These are phyloP conservation scores for Pseudocercospora vitis DNA, from an alignment of 2,329 filamentous ascomycete genomes.

Conservation along the genomic window DNA sequence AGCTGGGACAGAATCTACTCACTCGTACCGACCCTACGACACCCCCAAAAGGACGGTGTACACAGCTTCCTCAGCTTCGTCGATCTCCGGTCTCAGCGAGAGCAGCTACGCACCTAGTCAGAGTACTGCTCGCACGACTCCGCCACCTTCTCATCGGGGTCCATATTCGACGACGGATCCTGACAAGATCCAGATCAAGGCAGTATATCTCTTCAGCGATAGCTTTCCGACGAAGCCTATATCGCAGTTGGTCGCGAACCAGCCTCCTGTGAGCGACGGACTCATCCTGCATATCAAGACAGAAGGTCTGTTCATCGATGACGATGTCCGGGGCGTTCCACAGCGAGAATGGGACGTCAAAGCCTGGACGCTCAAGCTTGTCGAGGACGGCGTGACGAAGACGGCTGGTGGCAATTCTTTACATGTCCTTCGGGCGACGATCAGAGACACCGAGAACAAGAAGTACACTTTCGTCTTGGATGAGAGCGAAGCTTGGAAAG, in stretches of 20 bases:
- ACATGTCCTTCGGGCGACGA: constrained; percentile 58
- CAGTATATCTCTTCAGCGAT: constrained; percentile 90
- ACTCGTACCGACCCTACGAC: constrained; percentile 38
- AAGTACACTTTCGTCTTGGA: constrained; percentile 62
- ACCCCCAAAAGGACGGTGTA: constrained; percentile 49
- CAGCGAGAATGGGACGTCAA: constrained; percentile 99
- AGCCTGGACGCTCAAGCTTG: constrained; percentile 90
- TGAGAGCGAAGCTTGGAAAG: constrained; percentile 62
- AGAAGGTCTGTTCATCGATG: constrained; percentile 94
- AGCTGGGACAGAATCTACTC: constrained; percentile 62
- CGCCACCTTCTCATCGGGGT: constrained; percentile 71
- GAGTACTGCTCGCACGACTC: constrained; percentile 79
- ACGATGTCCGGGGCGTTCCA: constrained; percentile 86
- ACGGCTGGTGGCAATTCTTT: constrained; percentile 41
- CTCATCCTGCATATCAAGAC: constrained; percentile 89
- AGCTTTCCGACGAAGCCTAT: constrained; percentile 83
- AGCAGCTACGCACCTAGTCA: constrained; percentile 83
- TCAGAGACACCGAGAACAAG: constrained; percentile 61
- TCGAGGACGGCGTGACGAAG: constrained; percentile 62
- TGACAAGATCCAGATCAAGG: constrained; percentile 93
- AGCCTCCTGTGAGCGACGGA: constrained; percentile 84
- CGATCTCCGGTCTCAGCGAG: constrained; percentile 66
- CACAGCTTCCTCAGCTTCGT: constrained; percentile 38
- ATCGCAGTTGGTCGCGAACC: constrained; percentile 83
- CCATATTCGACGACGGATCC: constrained; percentile 87